Evolutionary conservation across 805 yeast genomes (phyloP).

Genomic region (Komagataella populi): DNA sequence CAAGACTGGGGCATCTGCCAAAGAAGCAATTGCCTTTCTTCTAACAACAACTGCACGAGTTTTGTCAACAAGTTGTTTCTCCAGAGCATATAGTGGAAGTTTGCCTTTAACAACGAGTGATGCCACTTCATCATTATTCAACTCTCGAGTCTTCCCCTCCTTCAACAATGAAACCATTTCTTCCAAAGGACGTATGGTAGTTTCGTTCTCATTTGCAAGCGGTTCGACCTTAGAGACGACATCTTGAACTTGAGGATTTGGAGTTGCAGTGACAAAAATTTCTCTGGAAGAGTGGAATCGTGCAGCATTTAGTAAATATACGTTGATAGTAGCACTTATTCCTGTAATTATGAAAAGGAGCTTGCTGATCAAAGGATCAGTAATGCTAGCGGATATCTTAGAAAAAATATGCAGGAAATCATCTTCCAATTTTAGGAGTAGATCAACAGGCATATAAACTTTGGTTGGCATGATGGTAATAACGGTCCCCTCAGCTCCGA

Average conservation of each 20-base stretch:
- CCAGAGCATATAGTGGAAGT: conserved; percentile 86
- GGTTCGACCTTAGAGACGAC: neutral
- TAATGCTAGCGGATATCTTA: conserved; percentile 51
- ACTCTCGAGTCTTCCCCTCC: conserved; percentile 54
- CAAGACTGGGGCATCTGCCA: conserved; percentile 73
- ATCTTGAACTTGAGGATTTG: neutral
- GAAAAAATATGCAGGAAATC: conserved; percentile 34
- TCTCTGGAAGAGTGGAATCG: conserved; percentile 30
- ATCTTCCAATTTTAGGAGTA: conserved; percentile 50
- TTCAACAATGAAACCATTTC: conserved; percentile 51
- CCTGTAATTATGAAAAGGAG: conserved; percentile 59
- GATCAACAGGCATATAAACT: conserved; percentile 43
- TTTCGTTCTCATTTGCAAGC: neutral
- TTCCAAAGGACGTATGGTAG: conserved; percentile 29
- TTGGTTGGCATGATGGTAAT: conserved; percentile 46
- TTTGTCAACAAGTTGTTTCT: conserved; percentile 78
- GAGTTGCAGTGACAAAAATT: neutral
- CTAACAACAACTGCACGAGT: conserved; percentile 90
- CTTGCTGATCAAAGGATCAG: conserved; percentile 73
- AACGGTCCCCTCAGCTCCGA: conserved; percentile 29
- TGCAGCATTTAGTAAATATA: conserved; percentile 80
- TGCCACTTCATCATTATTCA: conserved; percentile 64
- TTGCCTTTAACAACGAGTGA: conserved; percentile 60
- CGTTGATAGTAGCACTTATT: conserved; percentile 66
- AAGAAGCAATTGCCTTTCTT: conserved; percentile 77